Conservation (phyloP, 2,329 filamentous ascomycete genomes). For the Botrytis fragariae region DNA sequence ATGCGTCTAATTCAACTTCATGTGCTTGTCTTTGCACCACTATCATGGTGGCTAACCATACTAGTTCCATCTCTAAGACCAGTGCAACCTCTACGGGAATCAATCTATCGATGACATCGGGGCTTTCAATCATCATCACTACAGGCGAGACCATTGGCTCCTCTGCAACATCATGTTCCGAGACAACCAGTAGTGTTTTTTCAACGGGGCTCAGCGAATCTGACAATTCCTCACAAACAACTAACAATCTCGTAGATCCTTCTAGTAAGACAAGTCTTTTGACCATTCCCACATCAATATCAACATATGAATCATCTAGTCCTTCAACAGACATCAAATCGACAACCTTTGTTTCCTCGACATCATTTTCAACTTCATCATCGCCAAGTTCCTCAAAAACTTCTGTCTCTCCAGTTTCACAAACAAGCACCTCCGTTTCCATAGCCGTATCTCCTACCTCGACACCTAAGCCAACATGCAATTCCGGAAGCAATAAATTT, state of each 20-base stretch:
- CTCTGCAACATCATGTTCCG: not conserved
- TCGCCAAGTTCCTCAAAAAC: not conserved
- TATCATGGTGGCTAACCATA: not conserved
- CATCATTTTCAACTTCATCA: not conserved
- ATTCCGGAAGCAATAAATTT: not conserved
- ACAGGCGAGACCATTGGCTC: not conserved
- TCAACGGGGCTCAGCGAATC: not conserved
- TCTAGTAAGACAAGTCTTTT: no score
- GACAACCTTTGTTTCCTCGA: not conserved
- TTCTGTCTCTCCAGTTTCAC: not conserved
- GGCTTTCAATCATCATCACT: not conserved
- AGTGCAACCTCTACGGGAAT: not conserved
- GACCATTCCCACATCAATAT: no score
- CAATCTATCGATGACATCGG: not conserved
- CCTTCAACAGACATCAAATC: not conserved
- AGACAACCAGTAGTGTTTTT: not conserved
- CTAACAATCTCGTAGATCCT: no score
- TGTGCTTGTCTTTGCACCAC: not conserved
- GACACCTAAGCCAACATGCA: not conserved
- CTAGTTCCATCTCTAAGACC: not conserved
- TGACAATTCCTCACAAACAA: not conserved
- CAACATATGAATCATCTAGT: not conserved
- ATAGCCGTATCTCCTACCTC: not conserved
- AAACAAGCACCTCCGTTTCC: not conserved
- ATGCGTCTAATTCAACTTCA: not conserved